Percentiles rank a stretch among this genome's conserved stretches.
Evolutionary conservation across 345 rosid species (phyloP).

Genomic region (Noccaea caerulescens): DNA sequence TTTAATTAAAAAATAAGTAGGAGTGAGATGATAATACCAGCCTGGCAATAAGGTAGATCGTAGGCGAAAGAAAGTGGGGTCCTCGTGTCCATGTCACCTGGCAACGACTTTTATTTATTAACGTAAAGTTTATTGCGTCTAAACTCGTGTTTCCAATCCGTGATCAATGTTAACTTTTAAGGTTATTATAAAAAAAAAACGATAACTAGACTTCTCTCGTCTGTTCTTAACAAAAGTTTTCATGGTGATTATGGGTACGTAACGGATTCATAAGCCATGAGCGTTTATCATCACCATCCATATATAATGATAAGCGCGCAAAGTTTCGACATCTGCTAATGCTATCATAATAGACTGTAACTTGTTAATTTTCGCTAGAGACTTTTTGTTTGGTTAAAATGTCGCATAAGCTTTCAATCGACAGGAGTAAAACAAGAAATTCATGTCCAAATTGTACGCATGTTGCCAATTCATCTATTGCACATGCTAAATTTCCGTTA

Average conservation of each 20-base stretch:
- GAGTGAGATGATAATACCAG: constrained; percentile 37
- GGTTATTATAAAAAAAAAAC: too few species aligned
- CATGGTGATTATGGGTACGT: neutral
- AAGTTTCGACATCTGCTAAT: too few species aligned
- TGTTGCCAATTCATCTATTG: neutral
- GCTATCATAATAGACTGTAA: too few species aligned
- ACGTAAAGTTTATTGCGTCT: constrained; percentile 30
- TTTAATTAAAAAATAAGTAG: neutral
- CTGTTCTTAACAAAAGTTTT: too few species aligned
- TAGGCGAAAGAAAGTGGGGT: constrained; percentile 38
- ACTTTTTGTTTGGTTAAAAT: too few species aligned
- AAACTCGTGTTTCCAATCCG: neutral
- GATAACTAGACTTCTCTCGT: too few species aligned
- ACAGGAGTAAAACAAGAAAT: neutral
- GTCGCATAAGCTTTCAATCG: neutral
- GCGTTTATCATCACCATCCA: too few species aligned
- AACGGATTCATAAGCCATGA: neutral
- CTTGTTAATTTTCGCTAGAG: too few species aligned
- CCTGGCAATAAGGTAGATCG: constrained; percentile 42
- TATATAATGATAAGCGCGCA: too few species aligned
- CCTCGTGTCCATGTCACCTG: constrained; percentile 45
- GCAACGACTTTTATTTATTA: constrained; percentile 20
- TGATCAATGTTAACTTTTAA: constrained; percentile 1
- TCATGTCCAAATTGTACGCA: neutral
- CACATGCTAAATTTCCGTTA: neutral